Percentiles rank a stretch among this genome's conserved stretches.
These are phyloP conservation scores for Solanum piurae DNA, from an alignment of 257 asterid species.

Conservation along the genomic window DNA sequence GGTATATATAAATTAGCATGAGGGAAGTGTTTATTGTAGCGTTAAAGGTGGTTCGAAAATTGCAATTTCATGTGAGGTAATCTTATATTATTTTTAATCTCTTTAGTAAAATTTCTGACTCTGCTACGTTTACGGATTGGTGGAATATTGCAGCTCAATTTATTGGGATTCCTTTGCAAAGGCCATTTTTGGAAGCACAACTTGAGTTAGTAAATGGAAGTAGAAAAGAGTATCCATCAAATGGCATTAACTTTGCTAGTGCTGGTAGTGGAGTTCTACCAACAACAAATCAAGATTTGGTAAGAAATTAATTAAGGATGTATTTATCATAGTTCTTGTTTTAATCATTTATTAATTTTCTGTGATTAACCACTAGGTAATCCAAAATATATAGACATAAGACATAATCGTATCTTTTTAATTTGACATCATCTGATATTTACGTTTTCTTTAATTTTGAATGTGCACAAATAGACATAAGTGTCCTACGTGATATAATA, in stretches of 20 bases:
- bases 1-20: background rate
- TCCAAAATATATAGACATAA: too few species aligned
- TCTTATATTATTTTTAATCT: background rate
- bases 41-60: background rate
- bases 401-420: too few species aligned
- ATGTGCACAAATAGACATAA: fast-evolving
- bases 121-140: background rate
- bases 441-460: too few species aligned
- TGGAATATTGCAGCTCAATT: slow-evolving; percentile 34
- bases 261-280: slow-evolving; percentile 76
- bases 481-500: too few species aligned
- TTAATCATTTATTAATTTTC: too few species aligned
- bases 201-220: slow-evolving; percentile 30
- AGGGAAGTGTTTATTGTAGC: background rate
- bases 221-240: slow-evolving; percentile 32
- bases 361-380: too few species aligned
- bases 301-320: slow-evolving; percentile 5
- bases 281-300: slow-evolving; percentile 45
- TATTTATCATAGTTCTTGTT: too few species aligned
- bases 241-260: slow-evolving; percentile 77
- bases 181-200: slow-evolving; percentile 44
- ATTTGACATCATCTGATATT: too few species aligned
- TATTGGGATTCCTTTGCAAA: slow-evolving; percentile 50
- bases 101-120: background rate
- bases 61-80: background rate